phyloP scores from a whole-genome alignment of 352 stramenopile genomes.

The Phytophthora sp. region DNA sequence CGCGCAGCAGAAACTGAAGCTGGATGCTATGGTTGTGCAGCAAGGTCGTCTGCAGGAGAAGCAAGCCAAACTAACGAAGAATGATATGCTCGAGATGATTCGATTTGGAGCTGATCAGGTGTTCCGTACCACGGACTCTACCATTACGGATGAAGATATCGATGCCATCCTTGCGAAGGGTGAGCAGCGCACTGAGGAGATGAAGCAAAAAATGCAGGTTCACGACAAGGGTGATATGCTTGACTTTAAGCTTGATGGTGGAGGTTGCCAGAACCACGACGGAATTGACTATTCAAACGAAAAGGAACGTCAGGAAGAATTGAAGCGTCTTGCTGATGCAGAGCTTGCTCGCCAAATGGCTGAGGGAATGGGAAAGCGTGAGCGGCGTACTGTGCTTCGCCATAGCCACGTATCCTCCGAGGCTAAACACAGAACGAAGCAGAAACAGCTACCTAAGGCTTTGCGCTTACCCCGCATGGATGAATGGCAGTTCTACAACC shows the following conservation, averaged over 20 bases:
- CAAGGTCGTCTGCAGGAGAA: constrained; percentile 89
- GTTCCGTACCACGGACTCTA: constrained; percentile 95
- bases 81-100: constrained; percentile 97
- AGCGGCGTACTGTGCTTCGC: constrained; percentile 80
- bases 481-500: constrained; percentile 91
- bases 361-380: constrained; percentile 84
- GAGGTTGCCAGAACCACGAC: constrained; percentile 95
- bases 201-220: constrained; percentile 87
- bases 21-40: constrained; percentile 89
- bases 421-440: constrained; percentile 62
- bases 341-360: constrained; percentile 82
- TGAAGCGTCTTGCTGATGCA: constrained; percentile 84
- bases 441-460: constrained; percentile 82
- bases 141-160: constrained; percentile 98
- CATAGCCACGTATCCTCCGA: constrained; percentile 57
- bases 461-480: constrained; percentile 85
- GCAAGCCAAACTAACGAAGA: constrained; percentile 94
- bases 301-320: constrained; percentile 84
- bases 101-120: constrained; percentile 98
- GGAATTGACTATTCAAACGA: constrained; percentile 96
- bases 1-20: constrained; percentile 97
- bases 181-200: constrained; percentile 86
- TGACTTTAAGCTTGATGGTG: constrained; percentile 94
- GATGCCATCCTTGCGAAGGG: constrained; percentile 96
- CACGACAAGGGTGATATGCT: constrained; percentile 89